Conservation (phyloP, 2,329 filamentous ascomycete species). For the Tetracladium maxilliforme region DNA sequence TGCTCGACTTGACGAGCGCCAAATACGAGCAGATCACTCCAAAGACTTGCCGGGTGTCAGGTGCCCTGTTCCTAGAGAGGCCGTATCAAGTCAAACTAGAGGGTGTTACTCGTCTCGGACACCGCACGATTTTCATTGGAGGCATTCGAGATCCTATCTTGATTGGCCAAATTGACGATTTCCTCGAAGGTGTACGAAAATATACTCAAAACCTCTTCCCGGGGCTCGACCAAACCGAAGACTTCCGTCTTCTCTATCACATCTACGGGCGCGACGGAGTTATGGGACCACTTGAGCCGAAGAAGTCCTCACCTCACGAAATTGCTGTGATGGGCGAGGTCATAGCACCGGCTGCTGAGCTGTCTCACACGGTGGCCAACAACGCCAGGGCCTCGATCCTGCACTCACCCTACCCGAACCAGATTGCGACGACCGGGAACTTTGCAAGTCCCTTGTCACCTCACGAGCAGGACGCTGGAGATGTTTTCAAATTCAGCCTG, state of each 20-base stretch:
- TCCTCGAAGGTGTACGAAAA: constrained; percentile 16
- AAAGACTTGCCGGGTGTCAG: constrained; percentile 22
- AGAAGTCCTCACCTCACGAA: constrained; percentile 12
- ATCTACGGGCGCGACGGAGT: constrained; percentile 25
- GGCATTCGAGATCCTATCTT: constrained; percentile 29
- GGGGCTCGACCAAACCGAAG: constrained; percentile 7
- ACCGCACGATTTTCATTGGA: constrained; percentile 28
- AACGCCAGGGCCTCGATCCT: constrained; percentile 23
- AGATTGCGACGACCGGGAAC: constrained; percentile 36
- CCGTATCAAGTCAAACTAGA: constrained; percentile 34
- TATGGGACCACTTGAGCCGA: constrained; percentile 15
- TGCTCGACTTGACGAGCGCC: constrained; percentile 22
- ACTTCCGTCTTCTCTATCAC: constrained; percentile 22
- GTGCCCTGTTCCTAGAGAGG: constrained; percentile 17
- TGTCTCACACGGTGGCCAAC: constrained; percentile 25
- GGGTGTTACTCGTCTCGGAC: constrained; percentile 24
- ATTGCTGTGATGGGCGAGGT: constrained; percentile 31
- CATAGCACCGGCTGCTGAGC: constrained; percentile 25
- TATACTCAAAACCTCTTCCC: constrained; percentile 10
- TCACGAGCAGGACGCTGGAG: constrained; percentile 19
- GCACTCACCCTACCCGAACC: constrained; percentile 30
- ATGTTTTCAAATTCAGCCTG: constrained; percentile 27
- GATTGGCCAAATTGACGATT: constrained; percentile 21
- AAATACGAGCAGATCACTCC: constrained; percentile 26
- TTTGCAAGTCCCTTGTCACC: constrained; percentile 26